Evolutionary conservation across 2,329 filamentous ascomycete species (phyloP).

Genomic region (Aureobasidium zeae): DNA sequence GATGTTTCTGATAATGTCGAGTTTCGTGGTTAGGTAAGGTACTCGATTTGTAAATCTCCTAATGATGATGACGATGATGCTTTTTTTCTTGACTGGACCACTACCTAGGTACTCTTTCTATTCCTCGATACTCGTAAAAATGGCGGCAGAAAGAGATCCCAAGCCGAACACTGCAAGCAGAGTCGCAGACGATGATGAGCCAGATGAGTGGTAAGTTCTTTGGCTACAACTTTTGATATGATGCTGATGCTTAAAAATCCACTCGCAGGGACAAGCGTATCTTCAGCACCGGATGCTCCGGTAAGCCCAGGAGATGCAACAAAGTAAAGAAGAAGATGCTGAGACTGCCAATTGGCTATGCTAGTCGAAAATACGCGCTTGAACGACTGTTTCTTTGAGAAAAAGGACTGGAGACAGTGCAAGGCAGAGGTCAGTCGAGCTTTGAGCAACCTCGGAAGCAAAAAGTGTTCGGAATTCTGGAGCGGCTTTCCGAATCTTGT

Average conservation of each 20-base stretch:
- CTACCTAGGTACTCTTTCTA: neutral
- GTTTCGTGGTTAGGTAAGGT: too few species aligned
- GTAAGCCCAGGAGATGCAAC: slow-evolving; percentile 80
- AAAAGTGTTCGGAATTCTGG: too few species aligned
- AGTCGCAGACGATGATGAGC: slow-evolving; percentile 66
- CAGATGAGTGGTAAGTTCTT: slow-evolving; percentile 75
- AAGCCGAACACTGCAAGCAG: slow-evolving; percentile 18
- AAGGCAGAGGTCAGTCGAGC: slow-evolving; percentile 64
- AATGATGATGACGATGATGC: too few species aligned
- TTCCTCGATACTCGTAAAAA: slow-evolving; percentile 5
- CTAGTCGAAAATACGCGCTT: slow-evolving; percentile 78
- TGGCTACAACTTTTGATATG: neutral
- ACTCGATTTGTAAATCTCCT: slow-evolving; percentile 9
- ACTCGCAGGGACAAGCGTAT: slow-evolving; percentile 83
- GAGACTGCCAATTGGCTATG: neutral
- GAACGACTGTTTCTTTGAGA: slow-evolving; percentile 93
- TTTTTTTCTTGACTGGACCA: too few species aligned
- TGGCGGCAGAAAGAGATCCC: slow-evolving; percentile 24
- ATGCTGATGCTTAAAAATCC: slow-evolving; percentile 1
- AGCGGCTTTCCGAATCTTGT: too few species aligned
- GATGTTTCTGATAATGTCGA: slow-evolving; percentile 16
- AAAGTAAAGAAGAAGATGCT: slow-evolving; percentile 25
- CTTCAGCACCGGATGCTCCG: slow-evolving; percentile 88
- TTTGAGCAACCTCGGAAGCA: neutral
- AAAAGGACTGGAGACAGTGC: slow-evolving; percentile 90